These are phyloP conservation scores for Kodamaea jinghongensis DNA, from an alignment of 805 yeast species.

Conservation along the genomic window DNA sequence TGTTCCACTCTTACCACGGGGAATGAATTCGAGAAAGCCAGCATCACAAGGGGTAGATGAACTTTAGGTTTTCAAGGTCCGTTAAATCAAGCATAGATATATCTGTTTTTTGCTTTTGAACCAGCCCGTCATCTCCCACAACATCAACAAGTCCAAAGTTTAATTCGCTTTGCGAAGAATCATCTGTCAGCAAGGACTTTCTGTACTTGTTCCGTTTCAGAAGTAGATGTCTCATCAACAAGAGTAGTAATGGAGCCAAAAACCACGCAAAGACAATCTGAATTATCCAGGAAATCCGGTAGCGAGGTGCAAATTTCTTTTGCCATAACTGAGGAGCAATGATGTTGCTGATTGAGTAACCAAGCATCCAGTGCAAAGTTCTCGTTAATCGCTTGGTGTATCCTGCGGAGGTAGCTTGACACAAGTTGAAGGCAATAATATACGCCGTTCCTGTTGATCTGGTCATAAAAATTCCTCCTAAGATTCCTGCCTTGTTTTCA, in stretches of 20 bases:
- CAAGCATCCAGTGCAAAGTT: constrained; percentile 44
- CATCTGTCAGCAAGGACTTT: constrained; percentile 18
- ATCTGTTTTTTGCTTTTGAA: constrained; percentile 37
- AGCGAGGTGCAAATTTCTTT: constrained; percentile 40
- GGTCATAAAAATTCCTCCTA: constrained; percentile 48
- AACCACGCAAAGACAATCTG: constrained; percentile 52
- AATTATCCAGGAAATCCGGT: constrained; percentile 43
- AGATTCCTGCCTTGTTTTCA: constrained; percentile 38
- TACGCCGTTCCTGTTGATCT: constrained; percentile 45
- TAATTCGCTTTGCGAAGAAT: constrained; percentile 25
- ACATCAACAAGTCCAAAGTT: constrained; percentile 20
- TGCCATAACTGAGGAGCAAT: constrained; percentile 59
- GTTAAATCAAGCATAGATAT: constrained; percentile 45
- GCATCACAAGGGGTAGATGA: constrained; percentile 46
- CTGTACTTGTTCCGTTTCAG: constrained; percentile 44
- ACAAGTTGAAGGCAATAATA: constrained; percentile 26
- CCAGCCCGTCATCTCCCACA: constrained; percentile 19
- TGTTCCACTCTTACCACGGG: no score
- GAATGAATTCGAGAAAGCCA: no score
- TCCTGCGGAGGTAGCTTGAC: constrained; percentile 31
- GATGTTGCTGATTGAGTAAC: constrained; percentile 48
- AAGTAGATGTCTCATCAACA: constrained; percentile 43
- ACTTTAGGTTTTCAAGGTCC: constrained; percentile 49
- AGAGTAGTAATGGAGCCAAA: constrained; percentile 43
- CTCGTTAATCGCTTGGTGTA: constrained; percentile 50